These are phyloP conservation scores for Trametes sp. DNA, from an alignment of 1,284 basidiomycete species.

Conservation along the genomic window DNA sequence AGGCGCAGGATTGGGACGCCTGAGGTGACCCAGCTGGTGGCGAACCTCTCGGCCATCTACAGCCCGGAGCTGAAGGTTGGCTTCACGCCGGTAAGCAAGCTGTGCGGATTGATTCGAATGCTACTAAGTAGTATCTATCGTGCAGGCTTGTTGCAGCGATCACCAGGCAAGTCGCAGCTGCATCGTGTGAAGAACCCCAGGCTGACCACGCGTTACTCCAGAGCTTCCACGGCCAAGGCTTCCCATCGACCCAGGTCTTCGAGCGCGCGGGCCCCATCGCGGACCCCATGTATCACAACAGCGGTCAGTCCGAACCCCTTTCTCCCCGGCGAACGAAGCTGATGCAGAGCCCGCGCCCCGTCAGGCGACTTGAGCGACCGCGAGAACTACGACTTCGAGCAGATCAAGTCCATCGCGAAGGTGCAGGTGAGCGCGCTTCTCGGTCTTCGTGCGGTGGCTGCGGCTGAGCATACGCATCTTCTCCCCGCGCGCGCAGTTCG, in stretches of 20 bases:
- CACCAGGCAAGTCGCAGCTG: constrained; percentile 61
- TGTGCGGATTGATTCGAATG: background rate
- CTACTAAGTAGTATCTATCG: background rate
- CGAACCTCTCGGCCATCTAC: constrained; percentile 78
- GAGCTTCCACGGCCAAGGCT: constrained; percentile 85
- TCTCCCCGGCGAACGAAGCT: background rate
- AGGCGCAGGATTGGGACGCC: constrained; percentile 74
- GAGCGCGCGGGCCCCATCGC: constrained; percentile 84
- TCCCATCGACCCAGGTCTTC: constrained; percentile 82
- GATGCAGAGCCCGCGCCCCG: background rate
- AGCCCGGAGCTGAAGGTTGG: constrained; percentile 85
- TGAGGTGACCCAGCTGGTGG: constrained; percentile 77
- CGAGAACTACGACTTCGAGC: constrained; percentile 81
- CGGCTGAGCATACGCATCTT: background rate
- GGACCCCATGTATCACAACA: constrained; percentile 89
- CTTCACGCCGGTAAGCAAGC: constrained; percentile 60
- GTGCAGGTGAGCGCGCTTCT: constrained; percentile 65
- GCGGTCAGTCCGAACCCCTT: constrained; percentile 52
- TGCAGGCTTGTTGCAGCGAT: constrained; percentile 85
- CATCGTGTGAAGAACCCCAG: background rate
- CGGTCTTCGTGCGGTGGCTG: background rate
- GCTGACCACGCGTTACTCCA: constrained; percentile 38
- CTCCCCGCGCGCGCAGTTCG: constrained; percentile 51
- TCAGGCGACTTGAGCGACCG: constrained; percentile 79
- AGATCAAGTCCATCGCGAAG: constrained; percentile 83